Evolutionary conservation across 2,329 filamentous ascomycete species (phyloP), one percentile per base, ranked within the genome.

Genomic region (Trichoderma gracile): DNA sequence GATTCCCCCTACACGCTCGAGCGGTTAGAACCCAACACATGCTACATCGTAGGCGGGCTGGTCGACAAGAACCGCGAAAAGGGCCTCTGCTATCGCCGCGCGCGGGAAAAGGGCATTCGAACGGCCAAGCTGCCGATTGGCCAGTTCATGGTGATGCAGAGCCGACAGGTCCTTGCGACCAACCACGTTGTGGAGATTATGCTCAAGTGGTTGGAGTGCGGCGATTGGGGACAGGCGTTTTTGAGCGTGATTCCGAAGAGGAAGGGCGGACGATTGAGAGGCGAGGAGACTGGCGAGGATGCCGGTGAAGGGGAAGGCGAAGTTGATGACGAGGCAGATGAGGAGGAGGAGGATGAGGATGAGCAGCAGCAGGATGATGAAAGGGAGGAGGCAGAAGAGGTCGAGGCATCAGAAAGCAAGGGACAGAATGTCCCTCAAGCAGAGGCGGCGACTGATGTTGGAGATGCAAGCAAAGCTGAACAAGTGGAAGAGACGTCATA

Each of bases 151-250:
- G 85, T 92, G 68, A 96, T 99, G 91, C 85, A 89, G 63, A 93
- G 90, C 71, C 86, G 95, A 38, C 87, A 89, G 70, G 91, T 99
- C 5, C 80, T 99, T 64, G 89, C 94, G 3, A 97, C 94, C 8
- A 99, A 98, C 73, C 95, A 99, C 73, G 95, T 99, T 1, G 86
- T 95, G 53, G 94, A 98, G 78, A 98, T 99, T 67, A 97, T 99
- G 92, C 79, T 97, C 52, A 88, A 87, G 69, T 99, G 93, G 93
- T 77, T 99, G 62, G 92, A 97, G 76, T 86, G 86, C 55, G 91
- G 91, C 2, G 90, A 98, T 75, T 99, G 95, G 95, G 93, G 89
- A 1, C 82, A 90, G 73, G 93, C 95, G 0, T 99, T 99, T 74
- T 79, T 93, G 77, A 83, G 86, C 57, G 92, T 96, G 3, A 93